A percentile compares a stretch with the other conserved stretches of the same genome.
phyloP scores from a whole-genome alignment of 805 yeast species.

The Saccharomycopsis sp. region DNA sequence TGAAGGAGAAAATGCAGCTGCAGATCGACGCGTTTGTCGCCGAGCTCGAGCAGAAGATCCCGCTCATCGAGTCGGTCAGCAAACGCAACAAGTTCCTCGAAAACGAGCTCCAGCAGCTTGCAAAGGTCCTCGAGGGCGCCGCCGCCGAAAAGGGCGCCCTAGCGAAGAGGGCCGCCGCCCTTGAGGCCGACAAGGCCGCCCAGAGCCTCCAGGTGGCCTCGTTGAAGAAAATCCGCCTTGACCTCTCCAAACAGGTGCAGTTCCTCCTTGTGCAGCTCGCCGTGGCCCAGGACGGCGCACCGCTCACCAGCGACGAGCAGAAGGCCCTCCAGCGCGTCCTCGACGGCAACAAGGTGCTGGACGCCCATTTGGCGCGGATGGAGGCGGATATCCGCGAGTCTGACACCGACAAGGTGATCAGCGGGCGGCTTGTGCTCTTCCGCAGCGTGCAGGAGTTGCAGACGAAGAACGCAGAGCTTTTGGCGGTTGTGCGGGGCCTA shows the following conservation, averaged over 20 bases:
- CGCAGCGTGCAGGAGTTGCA: slow-evolving; percentile 61
- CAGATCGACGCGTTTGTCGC: slow-evolving; percentile 66
- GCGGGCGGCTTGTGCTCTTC: slow-evolving; percentile 69
- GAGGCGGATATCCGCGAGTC: too few relatives aligned
- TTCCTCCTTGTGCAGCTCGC: slow-evolving; percentile 60
- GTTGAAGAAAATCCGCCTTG: slow-evolving; percentile 53
- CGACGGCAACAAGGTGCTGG: slow-evolving; percentile 24
- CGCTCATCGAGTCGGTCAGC: slow-evolving; percentile 62
- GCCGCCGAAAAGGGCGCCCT: slow-evolving; percentile 43
- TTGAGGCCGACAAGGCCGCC: slow-evolving; percentile 33
- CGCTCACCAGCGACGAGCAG: slow-evolving; percentile 59
- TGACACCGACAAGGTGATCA: slow-evolving; percentile 67
- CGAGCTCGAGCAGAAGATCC: slow-evolving; percentile 75
- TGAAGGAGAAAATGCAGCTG: slow-evolving; percentile 60
- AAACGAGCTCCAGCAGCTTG: slow-evolving; percentile 47
- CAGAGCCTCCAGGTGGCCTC: slow-evolving; percentile 40
- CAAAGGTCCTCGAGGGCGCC: slow-evolving; percentile 47
- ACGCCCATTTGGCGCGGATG: slow-evolving; percentile 29
- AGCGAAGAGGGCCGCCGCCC: slow-evolving; percentile 27
- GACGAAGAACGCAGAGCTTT: slow-evolving; percentile 64
- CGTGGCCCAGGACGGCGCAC: slow-evolving; percentile 36
- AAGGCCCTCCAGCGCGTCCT: slow-evolving; percentile 54
- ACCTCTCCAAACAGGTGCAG: slow-evolving; percentile 80
- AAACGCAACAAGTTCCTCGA: slow-evolving; percentile 51
- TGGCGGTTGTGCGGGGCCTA: slow-evolving; percentile 60